These are phyloP conservation scores for Acorus calamus DNA, from an alignment of 106 monocot genomes.

Conservation along the genomic window DNA sequence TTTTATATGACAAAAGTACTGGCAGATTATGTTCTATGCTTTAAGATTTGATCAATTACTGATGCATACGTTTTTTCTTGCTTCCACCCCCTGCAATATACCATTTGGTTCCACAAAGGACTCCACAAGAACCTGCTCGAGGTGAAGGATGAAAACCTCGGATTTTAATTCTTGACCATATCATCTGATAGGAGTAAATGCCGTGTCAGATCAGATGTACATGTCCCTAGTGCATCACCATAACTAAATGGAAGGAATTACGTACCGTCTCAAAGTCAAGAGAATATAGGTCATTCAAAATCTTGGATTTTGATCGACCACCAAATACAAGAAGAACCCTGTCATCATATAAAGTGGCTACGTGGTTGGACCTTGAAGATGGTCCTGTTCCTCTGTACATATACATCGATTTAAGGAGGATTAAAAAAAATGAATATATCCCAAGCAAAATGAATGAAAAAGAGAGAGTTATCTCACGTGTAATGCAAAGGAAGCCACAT, in stretches of 20 bases:
- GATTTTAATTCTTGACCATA: slow-evolving; percentile 85
- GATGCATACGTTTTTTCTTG: slow-evolving; percentile 89
- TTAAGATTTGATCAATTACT: background rate
- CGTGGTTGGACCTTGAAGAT: slow-evolving; percentile 79
- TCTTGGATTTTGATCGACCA: slow-evolving; percentile 80
- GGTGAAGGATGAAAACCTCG: slow-evolving; percentile 78
- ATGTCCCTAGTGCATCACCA: too few species aligned
- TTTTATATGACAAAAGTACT: background rate
- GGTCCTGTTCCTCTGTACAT: slow-evolving; percentile 69
- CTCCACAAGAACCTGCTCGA: slow-evolving; percentile 82
- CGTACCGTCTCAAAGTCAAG: slow-evolving; percentile 96
- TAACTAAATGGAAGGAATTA: background rate
- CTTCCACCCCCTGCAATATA: slow-evolving; percentile 94
- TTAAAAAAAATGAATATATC: background rate
- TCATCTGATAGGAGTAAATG: slow-evolving; percentile 51
- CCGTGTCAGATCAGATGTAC: too few species aligned
- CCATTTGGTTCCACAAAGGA: slow-evolving; percentile 93
- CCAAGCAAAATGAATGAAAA: background rate
- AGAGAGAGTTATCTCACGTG: slow-evolving; percentile 38
- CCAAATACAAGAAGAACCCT: slow-evolving; percentile 82
- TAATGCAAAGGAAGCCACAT: slow-evolving; percentile 96
- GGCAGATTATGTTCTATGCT: slow-evolving; percentile 11
- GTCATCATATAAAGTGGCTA: slow-evolving; percentile 74
- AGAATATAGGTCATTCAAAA: slow-evolving; percentile 86
- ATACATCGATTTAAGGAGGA: background rate